Evolutionary conservation across 495 filamentous ascomycete species (phyloP), one percentile per base, ranked within the genome.

Genomic region (Penicillium waksmanii): DNA sequence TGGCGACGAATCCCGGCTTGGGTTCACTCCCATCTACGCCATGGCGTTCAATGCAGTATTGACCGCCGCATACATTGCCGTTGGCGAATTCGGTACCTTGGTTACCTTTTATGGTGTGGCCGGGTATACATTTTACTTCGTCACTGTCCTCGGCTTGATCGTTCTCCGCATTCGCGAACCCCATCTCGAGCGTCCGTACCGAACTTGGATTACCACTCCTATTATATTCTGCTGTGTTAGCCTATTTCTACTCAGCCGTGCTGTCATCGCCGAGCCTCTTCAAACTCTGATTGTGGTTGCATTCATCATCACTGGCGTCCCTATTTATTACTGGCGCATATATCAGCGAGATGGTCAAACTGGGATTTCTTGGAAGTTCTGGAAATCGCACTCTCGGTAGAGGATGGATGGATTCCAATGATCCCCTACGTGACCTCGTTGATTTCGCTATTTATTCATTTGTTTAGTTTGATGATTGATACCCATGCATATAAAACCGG

Each of bases 141-240:
- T 96, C 34, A 96, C 94, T 0, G 95, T 98, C 1, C 85, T 98
- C 0, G 95, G 95, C 0, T 80, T 98, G 31, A 96, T 98, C 55
- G 85, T 98, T 33, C 78, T 98, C 60, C 80, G 95, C 23, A 89
- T 97, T n/a, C 84, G 83, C 40, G 95, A 98, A 71, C 96, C 96
- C 8, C 76, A 85, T 56, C 80, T 98, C 21, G 92, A 97, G 71
- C 75, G 95, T 21, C 92, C 95, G 2, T 98, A 98, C 73, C 85
- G 83, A 69, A 95, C 92, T 15, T 98, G 96, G 96, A 96, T 98
- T 58, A 89, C 88, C 1, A 98, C 94, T 36, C 95, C 95, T 3
- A 95, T 98, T 47, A 91, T 97, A 51, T 98, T 98, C 71, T 98
- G 95, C 83, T 98, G 95, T 66, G 95, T 98, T 13, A 96, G 91